Conservation (phyloP, 805 yeast genomes). For the Wickerhamomyces chambardii region DNA sequence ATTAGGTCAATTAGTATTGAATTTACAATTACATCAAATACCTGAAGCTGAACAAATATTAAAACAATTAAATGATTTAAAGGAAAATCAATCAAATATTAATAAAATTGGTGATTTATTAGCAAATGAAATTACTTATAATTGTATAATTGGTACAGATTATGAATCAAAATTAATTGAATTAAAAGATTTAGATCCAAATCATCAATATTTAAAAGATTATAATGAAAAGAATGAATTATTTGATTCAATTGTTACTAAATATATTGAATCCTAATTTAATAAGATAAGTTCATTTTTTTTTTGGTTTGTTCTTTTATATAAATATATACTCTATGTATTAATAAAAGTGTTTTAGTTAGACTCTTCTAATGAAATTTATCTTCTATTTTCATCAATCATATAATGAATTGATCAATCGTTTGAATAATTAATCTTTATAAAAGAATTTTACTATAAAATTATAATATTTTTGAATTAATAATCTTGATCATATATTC, state of each 20-base stretch:
- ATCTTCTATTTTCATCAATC: too few species aligned
- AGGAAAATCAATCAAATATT: conserved; percentile 17
- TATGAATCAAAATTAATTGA: conserved; percentile 31
- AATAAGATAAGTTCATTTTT: neutral
- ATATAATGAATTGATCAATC: too few species aligned
- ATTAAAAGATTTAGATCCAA: conserved; percentile 37
- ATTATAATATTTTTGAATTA: too few species aligned
- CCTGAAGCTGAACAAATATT: conserved; percentile 76
- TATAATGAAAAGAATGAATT: conserved; percentile 48
- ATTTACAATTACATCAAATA: conserved; percentile 67
- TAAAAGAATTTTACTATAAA: too few species aligned
- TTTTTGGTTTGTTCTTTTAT: too few species aligned
- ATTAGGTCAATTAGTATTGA: conserved; percentile 60
- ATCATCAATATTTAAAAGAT: conserved; percentile 51
- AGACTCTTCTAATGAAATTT: too few species aligned
- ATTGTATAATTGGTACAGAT: conserved; percentile 43
- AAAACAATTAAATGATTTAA: conserved; percentile 34
- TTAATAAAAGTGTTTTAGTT: too few species aligned
- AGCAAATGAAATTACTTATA: conserved; percentile 58
- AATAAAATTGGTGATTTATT: conserved; percentile 36
- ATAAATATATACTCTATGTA: too few species aligned
- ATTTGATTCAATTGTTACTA: conserved; percentile 63
- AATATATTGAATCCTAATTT: conserved; percentile 31
- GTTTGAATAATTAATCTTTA: too few species aligned
- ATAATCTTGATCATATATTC: too few species aligned